Conservation (phyloP, 805 yeast species). For the Ogataea philodendri region DNA sequence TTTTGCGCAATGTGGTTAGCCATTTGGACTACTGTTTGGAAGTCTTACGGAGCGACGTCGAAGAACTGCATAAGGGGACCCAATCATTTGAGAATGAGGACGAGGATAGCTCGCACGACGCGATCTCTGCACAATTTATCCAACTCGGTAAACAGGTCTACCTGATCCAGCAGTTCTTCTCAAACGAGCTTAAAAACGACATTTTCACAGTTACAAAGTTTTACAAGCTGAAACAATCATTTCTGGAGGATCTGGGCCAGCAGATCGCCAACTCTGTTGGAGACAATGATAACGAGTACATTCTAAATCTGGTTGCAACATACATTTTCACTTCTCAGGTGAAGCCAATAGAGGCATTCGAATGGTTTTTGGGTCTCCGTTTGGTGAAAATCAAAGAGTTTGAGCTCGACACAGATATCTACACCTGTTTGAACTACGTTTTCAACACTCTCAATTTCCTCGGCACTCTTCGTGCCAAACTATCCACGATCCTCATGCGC, state of each 20-base stretch:
- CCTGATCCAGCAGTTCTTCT: conserved; percentile 25
- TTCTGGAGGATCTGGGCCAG: conserved; percentile 20
- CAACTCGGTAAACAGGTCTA: conserved; percentile 27
- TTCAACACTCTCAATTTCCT: conserved; percentile 32
- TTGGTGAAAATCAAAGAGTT: conserved; percentile 12
- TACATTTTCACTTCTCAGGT: conserved; percentile 21
- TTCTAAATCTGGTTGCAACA: conserved; percentile 26
- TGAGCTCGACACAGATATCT: conserved; percentile 21
- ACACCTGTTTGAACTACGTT: conserved; percentile 28
- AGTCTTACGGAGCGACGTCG: conserved; percentile 14
- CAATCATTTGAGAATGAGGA: conserved; percentile 7
- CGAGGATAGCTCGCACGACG: conserved; percentile 13
- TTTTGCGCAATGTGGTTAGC: conserved; percentile 29
- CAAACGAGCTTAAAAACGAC: conserved; percentile 12
- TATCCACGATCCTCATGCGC: conserved; percentile 24
- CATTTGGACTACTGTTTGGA: conserved; percentile 25
- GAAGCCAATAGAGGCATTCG: conserved; percentile 24
- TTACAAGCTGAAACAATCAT: conserved; percentile 17
- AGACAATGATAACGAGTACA: conserved; percentile 33
- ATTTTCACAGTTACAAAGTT: conserved; percentile 21
- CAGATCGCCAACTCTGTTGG: conserved; percentile 22
- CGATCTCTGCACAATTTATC: conserved; percentile 21
- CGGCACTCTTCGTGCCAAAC: conserved; percentile 23
- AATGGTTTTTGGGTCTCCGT: conserved; percentile 27
- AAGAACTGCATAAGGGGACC: conserved; percentile 6